phyloP scores from a whole-genome alignment of 495 filamentous ascomycete species.

The Trypethelium eluteriae region DNA sequence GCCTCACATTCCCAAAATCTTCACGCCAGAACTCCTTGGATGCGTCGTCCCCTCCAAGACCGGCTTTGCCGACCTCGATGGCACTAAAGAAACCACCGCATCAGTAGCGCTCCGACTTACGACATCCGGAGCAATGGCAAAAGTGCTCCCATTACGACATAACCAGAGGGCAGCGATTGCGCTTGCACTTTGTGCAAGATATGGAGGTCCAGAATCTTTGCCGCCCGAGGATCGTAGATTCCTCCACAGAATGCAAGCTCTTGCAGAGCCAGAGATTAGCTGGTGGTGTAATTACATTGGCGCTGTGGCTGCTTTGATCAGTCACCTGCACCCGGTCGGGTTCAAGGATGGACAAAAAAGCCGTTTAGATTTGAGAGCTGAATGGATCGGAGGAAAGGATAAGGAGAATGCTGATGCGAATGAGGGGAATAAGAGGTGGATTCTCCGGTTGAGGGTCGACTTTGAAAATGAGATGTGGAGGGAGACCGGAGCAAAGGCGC shows the following conservation, averaged over 20 bases:
- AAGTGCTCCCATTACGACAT: slow-evolving; percentile 65
- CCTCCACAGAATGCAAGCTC: slow-evolving; percentile 36
- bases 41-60: slow-evolving; percentile 34
- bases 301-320: slow-evolving; percentile 42
- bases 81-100: slow-evolving; percentile 49
- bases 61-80: slow-evolving; percentile 39
- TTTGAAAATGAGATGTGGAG: slow-evolving; percentile 19
- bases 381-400: slow-evolving; percentile 30
- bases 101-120: slow-evolving; percentile 65
- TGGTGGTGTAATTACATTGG: slow-evolving; percentile 63
- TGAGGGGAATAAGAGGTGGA: slow-evolving; percentile 11
- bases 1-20: slow-evolving; percentile 26
- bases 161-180: slow-evolving; percentile 61
- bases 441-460: slow-evolving; percentile 22
- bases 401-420: neutral
- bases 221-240: slow-evolving; percentile 41
- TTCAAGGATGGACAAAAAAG: slow-evolving; percentile 14
- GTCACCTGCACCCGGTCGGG: slow-evolving; percentile 47
- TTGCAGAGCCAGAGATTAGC: slow-evolving; percentile 41
- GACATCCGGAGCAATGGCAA: slow-evolving; percentile 57
- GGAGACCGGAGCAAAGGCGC: slow-evolving; percentile 34
- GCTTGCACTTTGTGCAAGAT: slow-evolving; percentile 67
- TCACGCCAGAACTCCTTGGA: slow-evolving; percentile 41
- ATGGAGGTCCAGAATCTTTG: slow-evolving; percentile 53
- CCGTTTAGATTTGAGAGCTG: slow-evolving; percentile 13